Conservation (phyloP, 2,329 filamentous ascomycete species). For the Septoria petroselini region DNA sequence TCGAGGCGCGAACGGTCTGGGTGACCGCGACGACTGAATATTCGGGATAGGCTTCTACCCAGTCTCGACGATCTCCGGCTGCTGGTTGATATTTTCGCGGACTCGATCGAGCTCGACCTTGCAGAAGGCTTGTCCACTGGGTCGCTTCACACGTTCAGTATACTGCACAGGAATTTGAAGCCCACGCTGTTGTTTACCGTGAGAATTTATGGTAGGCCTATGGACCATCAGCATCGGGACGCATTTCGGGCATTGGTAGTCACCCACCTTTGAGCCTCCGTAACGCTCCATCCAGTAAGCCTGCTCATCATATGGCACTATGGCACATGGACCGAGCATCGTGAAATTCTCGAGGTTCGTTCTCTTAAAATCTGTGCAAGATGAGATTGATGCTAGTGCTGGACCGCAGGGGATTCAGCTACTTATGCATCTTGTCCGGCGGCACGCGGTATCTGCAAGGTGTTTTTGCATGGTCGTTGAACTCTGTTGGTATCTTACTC, state of each 20-base stretch:
- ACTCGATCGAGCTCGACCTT: conserved; percentile 9
- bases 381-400: neutral
- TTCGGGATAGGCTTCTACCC: conserved; percentile 7
- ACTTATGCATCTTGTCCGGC: neutral
- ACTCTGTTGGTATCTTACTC: neutral
- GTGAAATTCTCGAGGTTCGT: neutral
- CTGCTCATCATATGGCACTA: conserved; percentile 17
- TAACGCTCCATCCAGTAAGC: conserved; percentile 20
- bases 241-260: neutral
- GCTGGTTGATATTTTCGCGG: conserved; percentile 11
- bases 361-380: neutral
- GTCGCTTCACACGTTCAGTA: conserved; percentile 1
- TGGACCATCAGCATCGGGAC: neutral
- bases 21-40: conserved; percentile 7
- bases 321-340: conserved; percentile 16
- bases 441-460: neutral
- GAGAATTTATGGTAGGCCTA: conserved; percentile 15
- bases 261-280: neutral
- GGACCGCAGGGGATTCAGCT: neutral
- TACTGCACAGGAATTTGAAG: neutral
- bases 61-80: conserved; percentile 15
- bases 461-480: neutral
- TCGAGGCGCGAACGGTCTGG: too few species aligned
- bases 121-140: conserved; percentile 3
- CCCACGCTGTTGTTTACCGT: conserved; percentile 4